Base-by-base conservation (phyloP, 2,329 filamentous ascomycete species). In the Ascochyta koolunga region DNA sequence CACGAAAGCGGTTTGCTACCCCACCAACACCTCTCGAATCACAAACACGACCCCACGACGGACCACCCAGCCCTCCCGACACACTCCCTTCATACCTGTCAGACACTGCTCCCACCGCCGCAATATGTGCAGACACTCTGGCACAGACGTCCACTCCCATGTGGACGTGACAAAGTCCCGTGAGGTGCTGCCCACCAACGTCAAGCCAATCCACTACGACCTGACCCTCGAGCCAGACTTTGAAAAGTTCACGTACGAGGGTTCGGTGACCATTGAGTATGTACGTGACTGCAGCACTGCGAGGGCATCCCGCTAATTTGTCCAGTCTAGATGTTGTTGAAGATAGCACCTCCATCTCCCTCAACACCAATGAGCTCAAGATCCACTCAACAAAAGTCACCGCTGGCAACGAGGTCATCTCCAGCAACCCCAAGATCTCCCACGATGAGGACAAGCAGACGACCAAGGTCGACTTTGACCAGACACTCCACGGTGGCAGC, bases 181-280 rank as follows among this genome's bases (percentile, higher is more conserved):
- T 67, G 89, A 96, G 80, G 88, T 98, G 62, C 83, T 98, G 66
- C 95, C 93, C 46, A 87, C 88, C 77, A 96, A 97, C 71, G 91
- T 97, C 69, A 89, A 93, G 75, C 93, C 93, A n/a, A 78, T 83
- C 33, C 92, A 98, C 79, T 98, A 98, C 78, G 86, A 96, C 75
- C 78, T 98, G 66, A 95, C 90, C 1, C 82, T 98, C 59, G 95
- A 98, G 79, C 92, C 93, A 49, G 86, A 97, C 79, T 90, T 98
- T 66, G 83, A 89, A 66, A 92, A 89, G 61, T 91, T 95, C 77
- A 91, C 86, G 60, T 98, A 93, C 73, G 85, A 93, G 55, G 93
- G 93, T 62, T 88, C 83, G 10, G 92, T 96, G 46, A 78, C 86
- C 53, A 93, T 98, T 70, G 91, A 96, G 82, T 86, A 79, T 44